These are phyloP conservation scores for Mycosarcoma maydis DNA, from an alignment of 1,284 basidiomycete genomes.

Conservation along the genomic window DNA sequence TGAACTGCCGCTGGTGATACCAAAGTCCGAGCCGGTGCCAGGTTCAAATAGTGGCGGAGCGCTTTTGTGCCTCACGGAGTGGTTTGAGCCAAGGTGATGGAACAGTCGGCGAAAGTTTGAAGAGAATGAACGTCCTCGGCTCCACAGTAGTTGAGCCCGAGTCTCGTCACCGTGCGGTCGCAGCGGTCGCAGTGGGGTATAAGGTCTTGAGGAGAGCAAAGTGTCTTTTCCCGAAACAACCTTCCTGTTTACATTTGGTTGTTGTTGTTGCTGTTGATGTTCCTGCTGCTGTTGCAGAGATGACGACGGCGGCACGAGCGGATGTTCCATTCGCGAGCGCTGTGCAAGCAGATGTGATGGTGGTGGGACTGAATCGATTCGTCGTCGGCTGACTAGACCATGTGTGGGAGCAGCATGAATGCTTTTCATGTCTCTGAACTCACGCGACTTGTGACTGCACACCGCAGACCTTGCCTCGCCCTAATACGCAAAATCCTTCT, in stretches of 20 bases:
- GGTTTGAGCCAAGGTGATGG: slow-evolving; percentile 1
- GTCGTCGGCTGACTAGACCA: too few relatives aligned
- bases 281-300: neutral
- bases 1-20: neutral
- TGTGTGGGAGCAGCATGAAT: too few relatives aligned
- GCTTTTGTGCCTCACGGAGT: neutral
- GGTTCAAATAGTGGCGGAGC: neutral
- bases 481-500: too few relatives aligned
- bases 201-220: neutral
- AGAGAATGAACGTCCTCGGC: slow-evolving; percentile 12
- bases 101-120: slow-evolving; percentile 17
- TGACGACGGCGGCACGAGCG: neutral
- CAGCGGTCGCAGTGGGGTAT: neutral
- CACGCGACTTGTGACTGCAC: too few relatives aligned
- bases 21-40: neutral
- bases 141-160: neutral
- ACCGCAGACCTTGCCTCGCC: too few relatives aligned
- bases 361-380: too few relatives aligned
- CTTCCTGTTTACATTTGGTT: too few relatives aligned
- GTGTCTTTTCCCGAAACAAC: too few relatives aligned
- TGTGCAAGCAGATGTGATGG: slow-evolving; percentile 10
- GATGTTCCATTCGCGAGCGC: neutral
- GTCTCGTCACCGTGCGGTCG: neutral
- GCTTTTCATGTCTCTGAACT: too few relatives aligned
- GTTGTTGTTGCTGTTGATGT: too few relatives aligned